Conservation (phyloP, 345 rosid species). For the Boechera divaricarpa region DNA sequence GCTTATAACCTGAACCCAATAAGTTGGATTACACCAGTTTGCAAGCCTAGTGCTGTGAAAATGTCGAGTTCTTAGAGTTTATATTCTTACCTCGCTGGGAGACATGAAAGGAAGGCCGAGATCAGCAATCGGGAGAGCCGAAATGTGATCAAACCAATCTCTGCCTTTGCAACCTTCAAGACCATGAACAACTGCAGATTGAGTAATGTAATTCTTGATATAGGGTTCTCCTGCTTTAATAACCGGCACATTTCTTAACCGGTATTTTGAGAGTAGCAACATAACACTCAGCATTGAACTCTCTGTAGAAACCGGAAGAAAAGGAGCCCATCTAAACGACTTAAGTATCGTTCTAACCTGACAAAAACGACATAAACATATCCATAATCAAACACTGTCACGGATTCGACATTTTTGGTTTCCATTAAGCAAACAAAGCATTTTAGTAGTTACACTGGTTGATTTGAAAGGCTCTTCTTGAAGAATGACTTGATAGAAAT, state of each 20-base stretch:
- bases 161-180: constrained; percentile 83
- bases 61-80: not conserved
- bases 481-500: constrained; percentile 75
- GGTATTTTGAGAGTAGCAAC: constrained; percentile 78
- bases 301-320: constrained; percentile 73
- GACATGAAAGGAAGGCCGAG: constrained; percentile 90
- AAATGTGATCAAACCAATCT: constrained; percentile 89
- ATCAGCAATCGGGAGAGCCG: constrained; percentile 66
- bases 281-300: constrained; percentile 85
- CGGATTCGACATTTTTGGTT: no score
- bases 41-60: not conserved
- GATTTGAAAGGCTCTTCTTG: constrained; percentile 92
- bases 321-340: constrained; percentile 82
- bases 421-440: not conserved
- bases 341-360: constrained; percentile 79
- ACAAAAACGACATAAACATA: not conserved
- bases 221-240: constrained; percentile 70
- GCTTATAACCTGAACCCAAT: constrained; percentile 57
- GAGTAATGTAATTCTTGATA: constrained; percentile 83
- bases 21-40: not conserved
- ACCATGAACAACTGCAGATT: constrained; percentile 80
- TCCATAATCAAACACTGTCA: not conserved
- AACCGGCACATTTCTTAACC: constrained; percentile 80
- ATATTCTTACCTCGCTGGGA: constrained; percentile 53
- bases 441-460: constrained; percentile 53